These are phyloP conservation scores for Psilocybe cubensis DNA, from an alignment of 768 basidiomycete species.

Conservation along the genomic window DNA sequence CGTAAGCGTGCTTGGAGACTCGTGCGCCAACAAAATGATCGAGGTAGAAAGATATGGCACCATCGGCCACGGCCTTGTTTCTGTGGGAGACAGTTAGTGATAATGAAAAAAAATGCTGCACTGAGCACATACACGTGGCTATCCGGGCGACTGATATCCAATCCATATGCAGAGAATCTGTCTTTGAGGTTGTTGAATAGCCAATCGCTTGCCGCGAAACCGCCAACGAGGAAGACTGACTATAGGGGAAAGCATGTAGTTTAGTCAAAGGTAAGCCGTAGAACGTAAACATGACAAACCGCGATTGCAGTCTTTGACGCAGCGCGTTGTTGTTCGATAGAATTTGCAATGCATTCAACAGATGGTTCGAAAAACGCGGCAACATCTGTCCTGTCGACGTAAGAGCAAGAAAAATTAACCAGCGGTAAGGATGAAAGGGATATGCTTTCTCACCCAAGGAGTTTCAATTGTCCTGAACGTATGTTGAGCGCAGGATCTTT, in stretches of 20 bases:
- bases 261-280: not conserved
- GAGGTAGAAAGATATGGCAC: conserved; percentile 26
- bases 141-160: conserved; percentile 48
- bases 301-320: conserved; percentile 32
- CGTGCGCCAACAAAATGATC: conserved; percentile 23
- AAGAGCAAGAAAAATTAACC: not conserved
- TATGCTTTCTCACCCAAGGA: conserved; percentile 32
- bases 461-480: conserved; percentile 47
- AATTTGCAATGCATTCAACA: conserved; percentile 29
- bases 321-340: conserved; percentile 24
- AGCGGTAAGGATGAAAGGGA: not conserved
- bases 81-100: not conserved
- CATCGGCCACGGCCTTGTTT: conserved; percentile 18
- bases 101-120: not conserved
- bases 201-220: conserved; percentile 57
- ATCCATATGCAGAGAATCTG: conserved; percentile 33
- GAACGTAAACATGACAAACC: conserved; percentile 22
- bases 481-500: conserved; percentile 43
- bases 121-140: conserved; percentile 44
- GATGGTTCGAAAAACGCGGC: conserved; percentile 37
- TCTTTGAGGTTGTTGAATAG: conserved; percentile 43
- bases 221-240: conserved; percentile 52
- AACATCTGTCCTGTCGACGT: conserved; percentile 27
- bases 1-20: conserved; percentile 24
- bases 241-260: conserved; percentile 11